Percentiles rank a stretch among this genome's conserved stretches.
These are phyloP conservation scores for Diaporthe nobilis DNA, from an alignment of 2,329 filamentous ascomycete genomes.

Conservation along the genomic window DNA sequence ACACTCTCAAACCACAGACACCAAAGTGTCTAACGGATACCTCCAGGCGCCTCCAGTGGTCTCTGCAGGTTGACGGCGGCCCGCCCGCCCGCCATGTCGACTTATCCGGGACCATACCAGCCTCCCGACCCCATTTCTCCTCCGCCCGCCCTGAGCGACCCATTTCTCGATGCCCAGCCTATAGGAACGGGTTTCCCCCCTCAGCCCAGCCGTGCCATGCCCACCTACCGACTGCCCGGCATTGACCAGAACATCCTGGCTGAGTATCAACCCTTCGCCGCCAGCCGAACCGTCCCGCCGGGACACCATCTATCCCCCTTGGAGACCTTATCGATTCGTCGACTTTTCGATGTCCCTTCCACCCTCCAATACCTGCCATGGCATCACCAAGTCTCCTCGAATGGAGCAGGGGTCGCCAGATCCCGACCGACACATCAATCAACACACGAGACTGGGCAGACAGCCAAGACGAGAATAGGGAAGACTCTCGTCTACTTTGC, in stretches of 20 bases:
- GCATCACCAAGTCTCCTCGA: too few species aligned
- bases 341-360: too few species aligned
- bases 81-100: not conserved
- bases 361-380: too few species aligned
- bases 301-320: not conserved
- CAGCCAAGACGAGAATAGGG: too few species aligned
- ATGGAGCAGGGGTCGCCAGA: too few species aligned
- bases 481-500: too few species aligned
- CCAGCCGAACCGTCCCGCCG: not conserved
- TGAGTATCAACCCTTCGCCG: not conserved
- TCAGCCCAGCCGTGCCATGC: too few species aligned
- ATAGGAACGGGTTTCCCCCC: not conserved
- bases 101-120: not conserved
- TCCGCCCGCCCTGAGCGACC: not conserved
- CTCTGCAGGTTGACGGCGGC: not conserved
- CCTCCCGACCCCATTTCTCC: rapidly evolving
- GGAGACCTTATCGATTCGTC: not conserved
- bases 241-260: not conserved
- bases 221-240: not conserved
- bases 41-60: not conserved
- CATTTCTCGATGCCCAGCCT: not conserved
- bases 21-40: too few species aligned
- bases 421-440: too few species aligned
- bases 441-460: too few species aligned
- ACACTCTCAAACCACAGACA: too few species aligned